These are phyloP conservation scores for Arthrobotrys iridis DNA, from an alignment of 2,329 filamentous ascomycete genomes.

Conservation along the genomic window DNA sequence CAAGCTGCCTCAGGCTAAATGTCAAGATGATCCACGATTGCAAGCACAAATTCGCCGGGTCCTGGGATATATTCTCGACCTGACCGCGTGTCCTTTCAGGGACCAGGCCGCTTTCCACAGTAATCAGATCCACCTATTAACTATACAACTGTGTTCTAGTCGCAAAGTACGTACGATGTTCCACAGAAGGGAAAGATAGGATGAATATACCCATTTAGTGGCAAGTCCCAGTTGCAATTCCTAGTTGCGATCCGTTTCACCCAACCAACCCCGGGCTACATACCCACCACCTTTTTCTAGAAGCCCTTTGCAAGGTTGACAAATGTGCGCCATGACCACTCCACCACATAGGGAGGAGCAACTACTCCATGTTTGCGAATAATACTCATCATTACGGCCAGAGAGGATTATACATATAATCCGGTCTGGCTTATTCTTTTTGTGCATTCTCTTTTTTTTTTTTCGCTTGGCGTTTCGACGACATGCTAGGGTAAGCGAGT, in stretches of 20 bases:
- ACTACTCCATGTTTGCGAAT: too few relatives aligned
- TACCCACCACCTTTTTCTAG: slow-evolving; percentile 14
- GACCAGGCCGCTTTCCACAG: background rate
- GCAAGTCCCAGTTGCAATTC: background rate
- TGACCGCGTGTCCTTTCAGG: slow-evolving; percentile 25
- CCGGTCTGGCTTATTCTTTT: background rate
- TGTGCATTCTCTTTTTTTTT: background rate
- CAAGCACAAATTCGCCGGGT: background rate
- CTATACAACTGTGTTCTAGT: too few relatives aligned
- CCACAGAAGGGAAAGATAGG: slow-evolving; percentile 2
- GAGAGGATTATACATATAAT: background rate
- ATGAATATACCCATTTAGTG: slow-evolving; percentile 6
- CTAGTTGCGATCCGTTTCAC: background rate
- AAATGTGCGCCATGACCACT: background rate
- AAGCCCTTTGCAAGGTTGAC: background rate
- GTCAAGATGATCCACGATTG: background rate
- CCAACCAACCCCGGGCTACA: background rate
- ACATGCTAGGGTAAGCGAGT: slow-evolving; percentile 28
- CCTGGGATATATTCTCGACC: background rate
- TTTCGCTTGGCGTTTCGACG: slow-evolving; percentile 19
- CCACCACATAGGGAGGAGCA: too few relatives aligned
- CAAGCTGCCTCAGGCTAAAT: slow-evolving; percentile 26
- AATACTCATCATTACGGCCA: too few relatives aligned
- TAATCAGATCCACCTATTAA: too few relatives aligned
- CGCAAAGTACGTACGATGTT: too few relatives aligned